Evolutionary conservation across 305 asterid genomes (phyloP), one percentile per base, ranked within the genome.

Genomic region (Petunia hybrid): DNA sequence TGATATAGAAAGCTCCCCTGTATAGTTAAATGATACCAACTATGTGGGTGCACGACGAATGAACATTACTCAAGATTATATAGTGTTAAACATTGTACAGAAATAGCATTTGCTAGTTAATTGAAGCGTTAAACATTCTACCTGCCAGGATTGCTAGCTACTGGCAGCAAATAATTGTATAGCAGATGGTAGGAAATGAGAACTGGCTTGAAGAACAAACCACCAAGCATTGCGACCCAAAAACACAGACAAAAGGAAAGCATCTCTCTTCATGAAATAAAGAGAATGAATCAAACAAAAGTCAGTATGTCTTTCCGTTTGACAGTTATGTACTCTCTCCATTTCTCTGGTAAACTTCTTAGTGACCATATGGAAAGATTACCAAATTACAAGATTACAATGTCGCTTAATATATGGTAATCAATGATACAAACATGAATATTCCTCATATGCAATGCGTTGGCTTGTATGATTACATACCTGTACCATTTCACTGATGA

Each of bases 401-500:
- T 71, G 63, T 13, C 4, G 4, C 62, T 51, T 51, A 53, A 73
- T 51, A 31, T 36, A 35, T 36, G 63, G 78, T 36, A 36, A 71
- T 71, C 35, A 51, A 73, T 7, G 53, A 51, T 63, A 73, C 63
- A 73, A 13, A 73, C 22, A 51, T 48, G 61, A 48, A 31, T 35
- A 16, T 6, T 71, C 62, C 45, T 48, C 42, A 12, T 48, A 71
- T 12, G 45, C 35, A 36, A 13, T 12, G 78, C 13, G 55, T 8
- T 69, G 57, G 55, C 57, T 43, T 69, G 40, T 16, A 16, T 35
- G 64, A 51, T 48, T 53, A 83, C 87, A 48, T 80, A 95, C 99
- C 96, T 95, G 99, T 70, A 95, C 99, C 97, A 95, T 90, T 89
- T 95, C 98, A 81, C 91, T 91, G 82, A 95, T 94, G 86, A 91